A percentile compares a stretch with the other conserved stretches of the same genome.
Conservation (phyloP, 2,329 filamentous ascomycete genomes). For the Aspergillus fischeri region DNA sequence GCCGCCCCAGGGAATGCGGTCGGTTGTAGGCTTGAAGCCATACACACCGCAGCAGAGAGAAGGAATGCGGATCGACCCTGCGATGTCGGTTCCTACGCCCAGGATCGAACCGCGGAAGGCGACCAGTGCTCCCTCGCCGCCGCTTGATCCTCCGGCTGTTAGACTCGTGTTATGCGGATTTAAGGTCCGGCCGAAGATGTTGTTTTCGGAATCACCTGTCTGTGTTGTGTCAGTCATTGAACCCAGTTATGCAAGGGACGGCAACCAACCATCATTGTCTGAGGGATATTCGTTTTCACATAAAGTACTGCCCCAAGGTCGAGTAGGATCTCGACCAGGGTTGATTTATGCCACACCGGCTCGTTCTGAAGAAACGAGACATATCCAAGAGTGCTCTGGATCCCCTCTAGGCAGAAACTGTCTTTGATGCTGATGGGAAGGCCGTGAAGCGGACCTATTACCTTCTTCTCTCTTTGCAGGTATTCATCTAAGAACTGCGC, state of each 20-base stretch:
- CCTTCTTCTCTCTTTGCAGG: slow-evolving; percentile 22
- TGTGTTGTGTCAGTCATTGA: slow-evolving; percentile 4
- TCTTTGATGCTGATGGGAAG: slow-evolving; percentile 32
- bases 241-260: background rate
- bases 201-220: slow-evolving; percentile 27
- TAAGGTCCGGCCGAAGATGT: slow-evolving; percentile 25
- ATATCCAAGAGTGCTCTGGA: slow-evolving; percentile 15
- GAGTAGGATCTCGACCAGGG: slow-evolving; percentile 22
- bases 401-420: slow-evolving; percentile 29
- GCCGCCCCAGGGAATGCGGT: slow-evolving; percentile 29
- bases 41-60: slow-evolving; percentile 32
- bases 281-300: slow-evolving; percentile 32
- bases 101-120: slow-evolving; percentile 34
- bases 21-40: slow-evolving; percentile 32
- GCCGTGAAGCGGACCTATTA: slow-evolving; percentile 34
- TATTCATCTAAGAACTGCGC: slow-evolving; percentile 36
- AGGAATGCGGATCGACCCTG: slow-evolving; percentile 35
- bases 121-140: slow-evolving; percentile 34
- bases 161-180: slow-evolving; percentile 27
- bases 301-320: slow-evolving; percentile 28
- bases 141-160: slow-evolving; percentile 27
- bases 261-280: slow-evolving; percentile 27
- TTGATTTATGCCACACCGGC: slow-evolving; percentile 16
- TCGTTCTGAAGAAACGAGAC: slow-evolving; percentile 8
- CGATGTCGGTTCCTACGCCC: slow-evolving; percentile 36